Base-by-base conservation (phyloP, 2,329 filamentous ascomycete species). In the Cladophialophora carrionii region DNA sequence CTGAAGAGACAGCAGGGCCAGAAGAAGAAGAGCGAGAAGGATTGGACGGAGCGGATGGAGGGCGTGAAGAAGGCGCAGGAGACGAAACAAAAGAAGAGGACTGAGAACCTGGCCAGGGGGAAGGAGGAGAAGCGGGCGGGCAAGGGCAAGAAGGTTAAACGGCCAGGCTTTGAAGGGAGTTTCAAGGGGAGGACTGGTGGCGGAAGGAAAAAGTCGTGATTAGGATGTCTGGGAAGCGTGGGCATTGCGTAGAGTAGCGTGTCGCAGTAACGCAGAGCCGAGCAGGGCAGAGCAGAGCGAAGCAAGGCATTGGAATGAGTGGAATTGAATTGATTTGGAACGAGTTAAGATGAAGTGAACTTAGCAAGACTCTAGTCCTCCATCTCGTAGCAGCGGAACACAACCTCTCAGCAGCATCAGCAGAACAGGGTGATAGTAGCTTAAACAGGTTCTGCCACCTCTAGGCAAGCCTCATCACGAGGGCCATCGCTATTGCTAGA, bases 21-120 rank as follows among this genome's bases (percentile, higher is more conserved):
- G 59, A 98, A 97, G 86, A 89, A 88, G 79, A 96, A 95, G 86
- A 96, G 91, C 75, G 91, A 92, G 76, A 89, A 90, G 75, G 92
- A 95, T 74, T 98, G 95, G 91, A 84, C 81, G 54, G 90, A 92
- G 63, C 84, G 91, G 56, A 80, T 86, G 46, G 86, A 89, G 31
- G 88, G 88, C 32, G 87, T 98, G 56, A 84, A 86, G 70, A 89
- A 90, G 78, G 83, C 90, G 56, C 90, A 90, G 75, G 90, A 91
- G 60, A 88, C 90, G 71, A 89, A 88, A 75, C 91, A 94, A 74
- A 87, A 87, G 78, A 96, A 96, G 83, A 85, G 89, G 68, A 90
- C 92, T 74, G 89, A 90, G 56, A 94, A 94, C 76, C 80, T 94
- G 69, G 82, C 83, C 72, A 89, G 90, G 78, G 84, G 90, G 70